These are phyloP conservation scores for Backusella sp. DNA, from an alignment of 192 early-diverging fungal species.

Conservation along the genomic window DNA sequence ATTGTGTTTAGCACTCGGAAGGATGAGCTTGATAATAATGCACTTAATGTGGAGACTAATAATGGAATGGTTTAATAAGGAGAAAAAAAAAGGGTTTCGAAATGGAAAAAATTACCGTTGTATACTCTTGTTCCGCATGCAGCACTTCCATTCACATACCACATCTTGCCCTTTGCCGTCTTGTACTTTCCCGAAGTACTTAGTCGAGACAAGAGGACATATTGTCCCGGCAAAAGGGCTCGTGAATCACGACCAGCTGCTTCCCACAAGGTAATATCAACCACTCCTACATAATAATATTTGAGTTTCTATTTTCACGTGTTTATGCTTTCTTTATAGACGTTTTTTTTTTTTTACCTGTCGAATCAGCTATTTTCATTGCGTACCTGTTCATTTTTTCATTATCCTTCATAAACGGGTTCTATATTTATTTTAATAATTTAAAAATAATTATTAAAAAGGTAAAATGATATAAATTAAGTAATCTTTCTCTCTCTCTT, in stretches of 20 bases:
- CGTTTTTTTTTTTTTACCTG: conserved; percentile 5
- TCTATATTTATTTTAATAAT: conserved; percentile 14
- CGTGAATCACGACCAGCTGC: conserved; percentile 17
- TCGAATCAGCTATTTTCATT: conserved; percentile 24
- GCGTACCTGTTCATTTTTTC: conserved; percentile 26
- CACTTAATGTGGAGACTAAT: conserved; percentile 13
- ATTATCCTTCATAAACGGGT: conserved; percentile 8
- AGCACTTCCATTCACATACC: conserved; percentile 32
- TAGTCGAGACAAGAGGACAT: conserved; percentile 15
- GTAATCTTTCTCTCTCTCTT: background rate
- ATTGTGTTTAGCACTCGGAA: conserved; percentile 5
- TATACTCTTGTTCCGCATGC: conserved; percentile 16
- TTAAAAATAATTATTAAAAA: background rate
- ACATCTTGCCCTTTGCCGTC: background rate
- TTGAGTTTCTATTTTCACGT: conserved; percentile 11
- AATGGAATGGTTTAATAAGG: background rate
- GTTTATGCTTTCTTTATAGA: background rate
- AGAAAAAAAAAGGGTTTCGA: background rate
- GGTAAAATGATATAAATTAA: background rate
- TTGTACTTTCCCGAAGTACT: conserved; percentile 9
- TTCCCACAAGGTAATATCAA: conserved; percentile 33
- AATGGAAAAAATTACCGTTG: conserved; percentile 18
- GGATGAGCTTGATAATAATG: conserved; percentile 9
- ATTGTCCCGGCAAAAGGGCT: conserved; percentile 11
- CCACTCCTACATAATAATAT: background rate